phyloP scores from a whole-genome alignment of 495 filamentous ascomycete species.

The Chaetomidium leptoderma region DNA sequence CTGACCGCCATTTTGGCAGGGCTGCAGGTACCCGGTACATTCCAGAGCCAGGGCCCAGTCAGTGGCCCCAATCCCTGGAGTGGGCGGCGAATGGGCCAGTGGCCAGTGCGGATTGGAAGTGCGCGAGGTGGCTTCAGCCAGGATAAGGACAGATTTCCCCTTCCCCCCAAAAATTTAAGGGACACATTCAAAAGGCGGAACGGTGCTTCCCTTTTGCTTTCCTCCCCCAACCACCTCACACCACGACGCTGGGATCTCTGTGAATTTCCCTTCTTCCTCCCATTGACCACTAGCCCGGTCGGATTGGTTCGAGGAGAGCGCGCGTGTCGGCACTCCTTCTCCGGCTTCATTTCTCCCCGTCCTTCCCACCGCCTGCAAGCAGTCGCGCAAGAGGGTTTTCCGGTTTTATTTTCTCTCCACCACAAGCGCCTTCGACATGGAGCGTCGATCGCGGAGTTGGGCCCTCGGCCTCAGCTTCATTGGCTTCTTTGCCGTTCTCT shows the following conservation, averaged over 20 bases:
- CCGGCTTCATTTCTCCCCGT: slow-evolving; percentile 20
- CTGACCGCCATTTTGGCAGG: slow-evolving; percentile 1
- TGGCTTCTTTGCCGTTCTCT: slow-evolving; percentile 71
- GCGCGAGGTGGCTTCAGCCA: slow-evolving; percentile 27
- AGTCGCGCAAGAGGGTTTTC: slow-evolving; percentile 16
- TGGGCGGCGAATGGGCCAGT: slow-evolving; percentile 11
- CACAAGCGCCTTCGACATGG: slow-evolving; percentile 41
- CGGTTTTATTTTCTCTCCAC: slow-evolving; percentile 16
- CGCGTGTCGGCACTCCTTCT: slow-evolving; percentile 17
- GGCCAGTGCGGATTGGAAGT: slow-evolving; percentile 17
- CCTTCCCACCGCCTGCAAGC: slow-evolving; percentile 16
- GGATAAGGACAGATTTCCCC: slow-evolving; percentile 35
- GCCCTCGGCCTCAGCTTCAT: slow-evolving; percentile 43
- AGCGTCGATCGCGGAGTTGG: slow-evolving; percentile 49
- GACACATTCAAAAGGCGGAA: slow-evolving; percentile 11
- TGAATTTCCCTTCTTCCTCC: slow-evolving; percentile 1
- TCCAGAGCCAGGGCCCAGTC: background rate
- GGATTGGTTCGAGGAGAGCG: slow-evolving; percentile 16
- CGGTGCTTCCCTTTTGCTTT: slow-evolving; percentile 4
- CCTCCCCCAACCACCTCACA: slow-evolving; percentile 7
- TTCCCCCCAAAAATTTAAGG: slow-evolving; percentile 18
- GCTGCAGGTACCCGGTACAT: slow-evolving; percentile 9
- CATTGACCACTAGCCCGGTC: slow-evolving; percentile 2
- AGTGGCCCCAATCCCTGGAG: slow-evolving; percentile 10
- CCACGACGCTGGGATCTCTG: background rate